Evolutionary conservation across 2,329 filamentous ascomycete genomes (phyloP).

Genomic region (Byssochlamys sp.): DNA sequence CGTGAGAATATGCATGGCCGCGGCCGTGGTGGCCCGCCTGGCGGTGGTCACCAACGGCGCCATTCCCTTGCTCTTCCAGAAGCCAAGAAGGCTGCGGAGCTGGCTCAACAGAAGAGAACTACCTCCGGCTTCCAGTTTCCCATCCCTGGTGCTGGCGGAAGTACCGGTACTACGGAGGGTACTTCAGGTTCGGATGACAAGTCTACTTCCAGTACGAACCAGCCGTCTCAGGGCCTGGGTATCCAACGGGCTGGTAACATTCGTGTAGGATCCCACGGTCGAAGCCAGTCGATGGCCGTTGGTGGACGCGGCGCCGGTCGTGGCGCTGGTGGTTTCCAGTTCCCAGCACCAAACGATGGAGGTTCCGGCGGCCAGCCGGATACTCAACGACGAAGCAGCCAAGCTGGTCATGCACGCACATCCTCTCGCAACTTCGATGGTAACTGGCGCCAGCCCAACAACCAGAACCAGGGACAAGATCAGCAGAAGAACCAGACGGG

Average conservation of each 20-base stretch:
- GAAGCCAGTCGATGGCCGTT: conserved; percentile 43
- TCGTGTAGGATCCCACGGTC: conserved; percentile 61
- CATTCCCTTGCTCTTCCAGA: conserved; percentile 91
- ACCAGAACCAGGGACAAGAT: conserved; percentile 37
- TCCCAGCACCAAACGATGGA: conserved; percentile 50
- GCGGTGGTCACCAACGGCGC: conserved; percentile 75
- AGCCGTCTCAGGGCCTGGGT: conserved; percentile 53
- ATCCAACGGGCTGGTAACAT: conserved; percentile 69
- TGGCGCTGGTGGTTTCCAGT: conserved; percentile 64
- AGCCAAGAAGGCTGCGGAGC: conserved; percentile 92
- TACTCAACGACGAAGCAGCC: conserved; percentile 65
- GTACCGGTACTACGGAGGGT: conserved; percentile 41
- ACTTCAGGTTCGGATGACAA: conserved; percentile 48
- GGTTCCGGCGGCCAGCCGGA: conserved; percentile 46
- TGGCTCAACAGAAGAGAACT: conserved; percentile 92
- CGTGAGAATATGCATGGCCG: conserved; percentile 64
- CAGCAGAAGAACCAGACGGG: conserved; percentile 48
- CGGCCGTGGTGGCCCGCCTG: conserved; percentile 61
- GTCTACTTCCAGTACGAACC: conserved; percentile 32
- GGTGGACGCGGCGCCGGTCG: conserved; percentile 57
- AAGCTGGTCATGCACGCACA: conserved; percentile 64
- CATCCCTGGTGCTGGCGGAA: conserved; percentile 56
- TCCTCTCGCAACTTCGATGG: conserved; percentile 91
- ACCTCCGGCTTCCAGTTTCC: conserved; percentile 93
- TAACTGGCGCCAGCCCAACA: conserved; percentile 85